Evolutionary conservation across 1,284 basidiomycete species (phyloP).

Genomic region (Pseudozyma pruni): DNA sequence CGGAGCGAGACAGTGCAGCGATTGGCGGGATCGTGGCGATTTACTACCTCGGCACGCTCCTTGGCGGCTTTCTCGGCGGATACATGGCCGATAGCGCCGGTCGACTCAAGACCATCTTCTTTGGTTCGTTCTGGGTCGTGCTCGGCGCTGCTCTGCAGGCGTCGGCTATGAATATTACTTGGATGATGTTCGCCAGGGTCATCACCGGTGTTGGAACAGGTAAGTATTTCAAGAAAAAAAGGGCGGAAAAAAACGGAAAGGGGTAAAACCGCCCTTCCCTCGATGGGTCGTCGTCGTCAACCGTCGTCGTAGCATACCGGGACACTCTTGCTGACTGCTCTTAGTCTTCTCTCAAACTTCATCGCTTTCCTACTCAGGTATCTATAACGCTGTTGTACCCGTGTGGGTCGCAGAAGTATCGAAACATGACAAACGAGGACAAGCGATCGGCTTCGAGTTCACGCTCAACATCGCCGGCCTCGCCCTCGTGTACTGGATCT

Average conservation of each 20-base stretch:
- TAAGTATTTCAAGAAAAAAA: too few species aligned
- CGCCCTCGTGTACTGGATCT: slow-evolving; percentile 29
- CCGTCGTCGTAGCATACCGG: too few species aligned
- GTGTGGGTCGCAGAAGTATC: slow-evolving; percentile 25
- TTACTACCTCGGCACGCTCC: slow-evolving; percentile 27
- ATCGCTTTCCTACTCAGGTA: background rate
- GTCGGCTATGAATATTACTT: slow-evolving; percentile 27
- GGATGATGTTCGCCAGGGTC: slow-evolving; percentile 20
- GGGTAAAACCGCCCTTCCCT: too few species aligned
- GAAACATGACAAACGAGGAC: slow-evolving; percentile 22
- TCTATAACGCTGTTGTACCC: slow-evolving; percentile 17
- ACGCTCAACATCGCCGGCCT: slow-evolving; percentile 23
- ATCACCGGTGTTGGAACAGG: slow-evolving; percentile 18
- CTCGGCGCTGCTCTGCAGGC: slow-evolving; percentile 19
- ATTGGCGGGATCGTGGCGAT: slow-evolving; percentile 27
- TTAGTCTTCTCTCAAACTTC: too few species aligned
- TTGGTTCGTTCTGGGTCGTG: slow-evolving; percentile 29
- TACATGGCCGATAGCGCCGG: slow-evolving; percentile 30
- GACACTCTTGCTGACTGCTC: too few species aligned
- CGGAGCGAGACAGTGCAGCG: slow-evolving; percentile 14
- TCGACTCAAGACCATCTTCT: slow-evolving; percentile 31
- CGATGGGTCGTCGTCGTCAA: too few species aligned
- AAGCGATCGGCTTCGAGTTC: slow-evolving; percentile 30
- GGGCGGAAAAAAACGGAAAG: too few species aligned
- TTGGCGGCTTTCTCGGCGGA: slow-evolving; percentile 25